Base-by-base conservation (phyloP, 352 stramenopile species). In the Globisporangium alternatum region DNA sequence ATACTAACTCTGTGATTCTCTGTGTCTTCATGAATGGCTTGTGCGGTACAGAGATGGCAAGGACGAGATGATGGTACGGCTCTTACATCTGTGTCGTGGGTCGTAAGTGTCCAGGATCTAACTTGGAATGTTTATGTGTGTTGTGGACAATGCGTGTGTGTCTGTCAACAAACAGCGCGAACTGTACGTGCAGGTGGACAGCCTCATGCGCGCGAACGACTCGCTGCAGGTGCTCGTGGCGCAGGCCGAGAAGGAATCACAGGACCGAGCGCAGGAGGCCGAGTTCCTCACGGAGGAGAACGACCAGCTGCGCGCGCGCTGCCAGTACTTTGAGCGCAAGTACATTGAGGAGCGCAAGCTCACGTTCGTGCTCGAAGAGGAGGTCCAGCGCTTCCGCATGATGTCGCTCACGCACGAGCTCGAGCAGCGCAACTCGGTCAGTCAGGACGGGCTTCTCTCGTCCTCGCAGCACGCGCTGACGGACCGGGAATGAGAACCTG, bases 251-350 rank as follows among this genome's bases (percentile, higher is more conserved):
- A 74, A 82, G 35, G 83, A 92, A 19, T 76, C 78, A 2, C 74
- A 81, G 41, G 76, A 91, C 30, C 78, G 74, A 15, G 74, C 69
- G 15, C 76, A 90, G 68, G 81, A 92, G 72, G 80, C 88, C 30
- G 81, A 92, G 44, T 90, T 72, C 47, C 68, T 94, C 35, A 86
- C 77, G 41, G 81, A 92, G 65, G 85, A 94, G 60, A 94, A 92
- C 66, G 80, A 91, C 54, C 77, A 87, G 52, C 69, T 91, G n/a
- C 72, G 80, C 10, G 78, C 83, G 47, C 82, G 79, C 7, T 90
- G 72, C 52, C 74, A 66, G n/a, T 67, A 80, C 48, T 72, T 93
- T 30, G 82, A 93, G 54, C 66, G 69, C 6, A 80, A 81, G 51
- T 91, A 90, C 69, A 80, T 88, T 25, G 80, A 90, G 45, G 80